Evolutionary conservation across 2,329 filamentous ascomycete species (phyloP).

Genomic region (Bipolaris oryzae): DNA sequence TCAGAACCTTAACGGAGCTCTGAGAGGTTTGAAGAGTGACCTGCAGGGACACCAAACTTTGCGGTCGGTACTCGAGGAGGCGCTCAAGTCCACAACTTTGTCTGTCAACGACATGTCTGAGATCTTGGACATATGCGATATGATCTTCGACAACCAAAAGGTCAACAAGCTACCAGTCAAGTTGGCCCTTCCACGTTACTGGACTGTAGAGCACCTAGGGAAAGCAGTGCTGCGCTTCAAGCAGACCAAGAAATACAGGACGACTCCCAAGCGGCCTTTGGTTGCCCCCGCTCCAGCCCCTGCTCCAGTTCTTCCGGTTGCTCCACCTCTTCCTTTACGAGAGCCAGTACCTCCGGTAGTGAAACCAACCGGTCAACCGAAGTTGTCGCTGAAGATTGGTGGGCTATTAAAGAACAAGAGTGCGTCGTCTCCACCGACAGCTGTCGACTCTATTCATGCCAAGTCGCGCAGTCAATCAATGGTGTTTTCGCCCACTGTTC

Average conservation of each 20-base stretch:
- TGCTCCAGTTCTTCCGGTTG: constrained; percentile 6
- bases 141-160: constrained; percentile 58
- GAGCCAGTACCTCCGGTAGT: constrained; percentile 9
- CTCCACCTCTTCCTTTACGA: constrained; percentile 14
- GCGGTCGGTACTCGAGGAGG: constrained; percentile 62
- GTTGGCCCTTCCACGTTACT: constrained; percentile 63
- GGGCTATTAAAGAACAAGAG: constrained; percentile 17
- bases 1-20: constrained; percentile 63
- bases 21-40: constrained; percentile 62
- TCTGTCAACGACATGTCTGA: constrained; percentile 61
- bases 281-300: not conserved
- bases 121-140: constrained; percentile 62
- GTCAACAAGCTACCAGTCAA: constrained; percentile 57
- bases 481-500: constrained; percentile 24
- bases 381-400: constrained; percentile 34
- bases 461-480: constrained; percentile 22
- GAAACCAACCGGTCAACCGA: constrained; percentile 14
- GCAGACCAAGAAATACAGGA: constrained; percentile 31
- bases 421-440: constrained; percentile 23
- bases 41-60: constrained; percentile 57
- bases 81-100: constrained; percentile 58
- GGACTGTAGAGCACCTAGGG: constrained; percentile 60
- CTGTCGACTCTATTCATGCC: constrained; percentile 10
- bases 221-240: constrained; percentile 49
- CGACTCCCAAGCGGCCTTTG: constrained; percentile 19